These are phyloP conservation scores for Pseudoscleropodium purum DNA, from an alignment of 225 moss, liverwort and hornwort genomes.

Conservation along the genomic window DNA sequence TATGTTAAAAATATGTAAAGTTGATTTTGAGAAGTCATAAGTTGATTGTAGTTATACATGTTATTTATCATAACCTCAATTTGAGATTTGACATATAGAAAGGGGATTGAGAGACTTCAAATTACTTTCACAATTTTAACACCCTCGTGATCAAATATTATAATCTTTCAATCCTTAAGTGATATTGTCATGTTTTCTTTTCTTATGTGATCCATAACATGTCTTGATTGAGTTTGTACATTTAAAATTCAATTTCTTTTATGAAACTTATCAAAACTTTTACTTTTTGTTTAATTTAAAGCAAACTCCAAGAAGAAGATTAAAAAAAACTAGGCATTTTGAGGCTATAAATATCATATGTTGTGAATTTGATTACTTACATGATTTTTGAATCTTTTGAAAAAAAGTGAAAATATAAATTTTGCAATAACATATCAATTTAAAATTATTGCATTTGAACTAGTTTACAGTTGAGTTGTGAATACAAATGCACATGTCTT, in stretches of 20 bases:
- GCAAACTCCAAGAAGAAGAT: neutral
- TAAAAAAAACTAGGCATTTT: neutral
- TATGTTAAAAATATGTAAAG: fast-evolving
- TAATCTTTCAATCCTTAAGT: neutral
- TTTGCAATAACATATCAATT: neutral
- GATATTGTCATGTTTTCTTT: no score
- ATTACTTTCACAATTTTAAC: neutral
- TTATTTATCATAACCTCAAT: neutral
- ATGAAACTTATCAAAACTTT: no score
- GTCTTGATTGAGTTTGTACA: neutral
- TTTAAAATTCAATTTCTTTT: no score
- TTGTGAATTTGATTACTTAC: no score
- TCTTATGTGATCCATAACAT: neutral
- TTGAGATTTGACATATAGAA: neutral
- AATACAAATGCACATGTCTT: neutral
- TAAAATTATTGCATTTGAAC: no score
- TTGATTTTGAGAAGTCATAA: neutral
- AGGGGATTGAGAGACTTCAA: neutral
- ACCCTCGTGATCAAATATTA: neutral
- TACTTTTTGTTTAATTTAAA: neutral
- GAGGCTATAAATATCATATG: no score
- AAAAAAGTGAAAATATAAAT: no score
- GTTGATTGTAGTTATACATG: neutral
- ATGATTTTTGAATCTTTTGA: neutral
- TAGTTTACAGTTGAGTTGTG: neutral